Percentiles rank a stretch among this genome's conserved stretches.
Conservation (phyloP, 2,329 filamentous ascomycete genomes). For the Cercospora brassicicola region DNA sequence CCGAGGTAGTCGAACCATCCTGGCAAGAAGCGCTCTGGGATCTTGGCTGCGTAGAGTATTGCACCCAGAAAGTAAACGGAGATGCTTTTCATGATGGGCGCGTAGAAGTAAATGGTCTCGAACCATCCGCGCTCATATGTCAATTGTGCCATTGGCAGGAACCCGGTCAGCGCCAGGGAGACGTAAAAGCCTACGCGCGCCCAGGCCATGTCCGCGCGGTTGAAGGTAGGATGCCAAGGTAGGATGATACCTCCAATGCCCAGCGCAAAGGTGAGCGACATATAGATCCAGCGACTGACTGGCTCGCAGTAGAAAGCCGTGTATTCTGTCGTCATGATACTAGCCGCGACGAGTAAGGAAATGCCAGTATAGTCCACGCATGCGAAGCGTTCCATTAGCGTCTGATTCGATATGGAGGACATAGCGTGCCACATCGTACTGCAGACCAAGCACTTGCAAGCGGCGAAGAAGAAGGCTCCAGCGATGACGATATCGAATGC, state of each 20-base stretch:
- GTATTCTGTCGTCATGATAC: conserved; percentile 97
- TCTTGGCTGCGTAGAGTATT: conserved; percentile 82
- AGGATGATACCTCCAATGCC: conserved; percentile 86
- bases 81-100: conserved; percentile 80
- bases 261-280: conserved; percentile 74
- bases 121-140: conserved; percentile 71
- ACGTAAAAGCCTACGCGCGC: conserved; percentile 88
- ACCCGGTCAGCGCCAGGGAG: conserved; percentile 80
- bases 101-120: conserved; percentile 88
- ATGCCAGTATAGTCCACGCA: conserved; percentile 99
- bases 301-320: conserved; percentile 99
- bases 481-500: conserved; percentile 89
- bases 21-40: conserved; percentile 89
- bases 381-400: conserved; percentile 88
- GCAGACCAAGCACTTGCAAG: conserved; percentile 91
- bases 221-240: conserved; percentile 95
- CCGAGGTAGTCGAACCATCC: conserved; percentile 94
- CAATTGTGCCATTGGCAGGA: conserved; percentile 84
- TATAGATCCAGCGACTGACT: conserved; percentile 79
- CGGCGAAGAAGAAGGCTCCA: conserved; percentile 92
- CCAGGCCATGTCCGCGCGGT: conserved; percentile 89
- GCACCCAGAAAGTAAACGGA: conserved; percentile 84
- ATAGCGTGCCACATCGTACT: conserved; percentile 98
- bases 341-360: conserved; percentile 87
- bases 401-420: conserved; percentile 90